Conservation (phyloP, 768 basidiomycete genomes). For the Tylopilus vinaceipallidus region DNA sequence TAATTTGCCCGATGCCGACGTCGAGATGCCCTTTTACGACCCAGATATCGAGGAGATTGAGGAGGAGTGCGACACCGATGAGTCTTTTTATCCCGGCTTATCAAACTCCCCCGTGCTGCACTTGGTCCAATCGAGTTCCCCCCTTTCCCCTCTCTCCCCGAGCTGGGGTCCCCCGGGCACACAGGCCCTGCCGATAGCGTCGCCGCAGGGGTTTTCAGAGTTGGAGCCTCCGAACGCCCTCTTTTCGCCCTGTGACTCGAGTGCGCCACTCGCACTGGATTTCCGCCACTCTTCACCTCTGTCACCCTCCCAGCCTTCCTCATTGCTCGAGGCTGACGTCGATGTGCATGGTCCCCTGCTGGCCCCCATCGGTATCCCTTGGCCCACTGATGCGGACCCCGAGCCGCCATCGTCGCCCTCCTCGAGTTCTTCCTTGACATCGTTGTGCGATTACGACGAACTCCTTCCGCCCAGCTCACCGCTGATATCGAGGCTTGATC, state of each 20-base stretch:
- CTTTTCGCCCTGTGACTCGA: constrained; percentile 16
- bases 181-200: constrained; percentile 9
- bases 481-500: constrained; percentile 28
- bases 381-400: constrained; percentile 17
- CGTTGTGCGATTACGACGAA: constrained; percentile 25
- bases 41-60: constrained; percentile 14
- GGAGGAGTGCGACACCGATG: constrained; percentile 22
- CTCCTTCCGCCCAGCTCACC: constrained; percentile 29
- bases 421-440: constrained; percentile 16
- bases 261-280: constrained; percentile 13
- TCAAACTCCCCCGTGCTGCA: constrained; percentile 17
- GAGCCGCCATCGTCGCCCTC: constrained; percentile 9
- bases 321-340: constrained; percentile 27
- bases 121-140: constrained; percentile 11
- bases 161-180: constrained; percentile 26
- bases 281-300: constrained; percentile 12
- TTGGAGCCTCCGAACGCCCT: constrained; percentile 16
- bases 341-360: constrained; percentile 17
- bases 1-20: constrained; percentile 37
- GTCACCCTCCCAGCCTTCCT: constrained; percentile 17
- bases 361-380: constrained; percentile 25
- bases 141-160: constrained; percentile 38
- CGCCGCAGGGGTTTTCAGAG: constrained; percentile 17
- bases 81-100: constrained; percentile 9
- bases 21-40: constrained; percentile 15